These are phyloP conservation scores for Citrullus amarus DNA, from an alignment of 306 rosid genomes.

Conservation along the genomic window DNA sequence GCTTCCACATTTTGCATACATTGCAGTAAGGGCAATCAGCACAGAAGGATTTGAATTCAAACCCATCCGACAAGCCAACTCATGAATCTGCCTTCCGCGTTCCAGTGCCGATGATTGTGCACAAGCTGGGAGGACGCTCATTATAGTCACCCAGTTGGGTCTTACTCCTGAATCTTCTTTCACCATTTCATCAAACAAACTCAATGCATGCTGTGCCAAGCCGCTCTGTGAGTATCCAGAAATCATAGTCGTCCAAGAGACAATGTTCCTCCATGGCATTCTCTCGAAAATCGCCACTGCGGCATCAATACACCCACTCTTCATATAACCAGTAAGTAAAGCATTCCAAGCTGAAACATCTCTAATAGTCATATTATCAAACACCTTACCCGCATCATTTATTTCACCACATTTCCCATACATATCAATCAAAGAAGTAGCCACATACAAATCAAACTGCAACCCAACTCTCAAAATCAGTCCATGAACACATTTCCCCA, in stretches of 20 bases:
- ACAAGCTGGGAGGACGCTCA: slow-evolving; percentile 65
- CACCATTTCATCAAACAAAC: slow-evolving; percentile 50
- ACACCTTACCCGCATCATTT: slow-evolving; percentile 34
- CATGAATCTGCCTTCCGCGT: slow-evolving; percentile 78
- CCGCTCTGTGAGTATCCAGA: slow-evolving; percentile 54
- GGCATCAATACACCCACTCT: slow-evolving; percentile 41
- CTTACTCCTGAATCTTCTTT: slow-evolving; percentile 38
- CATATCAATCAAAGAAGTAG: slow-evolving; percentile 53
- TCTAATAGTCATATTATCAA: slow-evolving; percentile 42
- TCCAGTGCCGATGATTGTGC: slow-evolving; percentile 74
- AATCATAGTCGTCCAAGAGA: slow-evolving; percentile 72
- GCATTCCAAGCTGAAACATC: slow-evolving; percentile 69
- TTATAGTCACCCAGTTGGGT: slow-evolving; percentile 62
- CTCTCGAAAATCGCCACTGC: slow-evolving; percentile 52
- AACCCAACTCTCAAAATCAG: slow-evolving; percentile 46
- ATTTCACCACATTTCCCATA: slow-evolving; percentile 46
- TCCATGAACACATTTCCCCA: slow-evolving; percentile 62
- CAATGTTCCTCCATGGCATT: slow-evolving; percentile 57
- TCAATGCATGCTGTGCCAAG: slow-evolving; percentile 45
- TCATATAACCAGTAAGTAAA: slow-evolving; percentile 46
- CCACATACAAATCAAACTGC: slow-evolving; percentile 25
- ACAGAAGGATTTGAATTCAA: slow-evolving; percentile 24
- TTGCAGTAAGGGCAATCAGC: slow-evolving; percentile 64
- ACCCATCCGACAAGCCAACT: slow-evolving; percentile 33
- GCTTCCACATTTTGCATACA: slow-evolving; percentile 76